These are phyloP conservation scores for Parathielavia appendiculata DNA, from an alignment of 495 filamentous ascomycete genomes.

Conservation along the genomic window DNA sequence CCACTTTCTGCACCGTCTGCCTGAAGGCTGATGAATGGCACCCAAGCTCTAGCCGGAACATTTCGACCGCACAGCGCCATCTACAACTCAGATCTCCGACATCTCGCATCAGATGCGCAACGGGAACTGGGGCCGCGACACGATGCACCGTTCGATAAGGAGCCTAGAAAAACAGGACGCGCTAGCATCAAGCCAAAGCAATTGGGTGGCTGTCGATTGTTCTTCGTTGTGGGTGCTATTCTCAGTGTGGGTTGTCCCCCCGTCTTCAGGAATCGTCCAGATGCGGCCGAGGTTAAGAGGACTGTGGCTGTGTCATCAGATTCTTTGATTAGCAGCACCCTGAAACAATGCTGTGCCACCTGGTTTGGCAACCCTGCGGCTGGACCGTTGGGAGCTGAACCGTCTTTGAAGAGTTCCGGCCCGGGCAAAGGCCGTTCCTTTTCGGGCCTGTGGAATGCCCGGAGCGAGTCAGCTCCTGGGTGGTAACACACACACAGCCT, in stretches of 20 bases:
- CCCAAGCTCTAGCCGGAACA: no score
- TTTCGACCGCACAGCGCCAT: neutral
- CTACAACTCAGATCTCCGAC: neutral
- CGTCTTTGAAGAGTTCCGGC: neutral
- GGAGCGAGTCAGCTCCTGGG: no score
- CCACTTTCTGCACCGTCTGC: no score
- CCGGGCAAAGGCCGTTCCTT: neutral
- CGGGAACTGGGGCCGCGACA: no score
- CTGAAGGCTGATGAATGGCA: no score
- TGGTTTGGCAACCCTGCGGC: neutral
- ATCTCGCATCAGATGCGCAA: neutral
- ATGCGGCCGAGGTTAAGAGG: neutral
- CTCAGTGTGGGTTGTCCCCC: no score
- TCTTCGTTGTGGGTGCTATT: slow-evolving; percentile 1
- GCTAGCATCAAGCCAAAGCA: neutral
- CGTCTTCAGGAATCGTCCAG: neutral
- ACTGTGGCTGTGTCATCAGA: slow-evolving; percentile 1
- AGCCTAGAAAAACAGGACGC: neutral
- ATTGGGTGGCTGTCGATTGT: slow-evolving; percentile 2
- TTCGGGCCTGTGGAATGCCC: neutral
- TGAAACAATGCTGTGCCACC: slow-evolving; percentile 7
- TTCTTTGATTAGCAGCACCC: no score
- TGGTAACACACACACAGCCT: neutral
- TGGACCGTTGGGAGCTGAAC: neutral
- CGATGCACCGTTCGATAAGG: no score